phyloP scores from a whole-genome alignment of 768 basidiomycete genomes.

The Xerocomus spinulosus region DNA sequence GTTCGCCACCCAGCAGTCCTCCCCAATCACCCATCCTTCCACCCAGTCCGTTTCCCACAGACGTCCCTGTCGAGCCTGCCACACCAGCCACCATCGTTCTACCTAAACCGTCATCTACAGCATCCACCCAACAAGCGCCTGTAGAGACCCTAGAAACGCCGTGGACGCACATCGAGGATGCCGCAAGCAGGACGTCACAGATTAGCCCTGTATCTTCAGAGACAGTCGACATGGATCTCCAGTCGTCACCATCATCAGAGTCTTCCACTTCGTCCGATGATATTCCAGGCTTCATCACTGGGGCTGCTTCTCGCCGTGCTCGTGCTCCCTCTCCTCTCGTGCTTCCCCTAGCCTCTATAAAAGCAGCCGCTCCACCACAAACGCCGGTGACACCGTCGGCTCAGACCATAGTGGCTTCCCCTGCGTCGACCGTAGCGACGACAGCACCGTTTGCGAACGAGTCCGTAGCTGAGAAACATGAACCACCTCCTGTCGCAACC shows the following conservation, averaged over 20 bases:
- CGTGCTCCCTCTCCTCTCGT: conserved; percentile 24
- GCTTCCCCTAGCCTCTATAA: conserved; percentile 15
- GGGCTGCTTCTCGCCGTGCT: conserved; percentile 25
- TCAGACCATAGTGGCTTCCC: conserved; percentile 17
- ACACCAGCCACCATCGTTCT: conserved; percentile 2
- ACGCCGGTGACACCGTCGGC: conserved; percentile 12
- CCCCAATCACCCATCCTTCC: conserved; percentile 19
- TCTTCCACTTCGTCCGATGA: conserved; percentile 25
- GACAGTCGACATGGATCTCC: conserved; percentile 33
- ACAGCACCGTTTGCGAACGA: conserved; percentile 9
- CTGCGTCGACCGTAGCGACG: conserved; percentile 14
- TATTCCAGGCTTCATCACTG: conserved; percentile 33
- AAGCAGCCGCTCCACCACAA: conserved; percentile 6
- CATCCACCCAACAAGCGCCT: conserved; percentile 17
- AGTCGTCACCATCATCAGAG: conserved; percentile 29
- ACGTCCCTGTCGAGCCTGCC: conserved; percentile 3
- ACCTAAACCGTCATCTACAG: conserved; percentile 10
- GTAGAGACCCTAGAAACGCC: conserved; percentile 7
- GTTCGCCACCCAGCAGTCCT: conserved; percentile 42
- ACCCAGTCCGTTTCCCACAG: conserved; percentile 1
- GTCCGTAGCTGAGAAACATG: conserved; percentile 9
- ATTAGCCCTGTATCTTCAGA: conserved; percentile 32
- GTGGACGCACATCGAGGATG: conserved; percentile 23
- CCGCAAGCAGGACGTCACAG: conserved; percentile 24
- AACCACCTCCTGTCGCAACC: conserved; percentile 2